Evolutionary conservation across 805 yeast genomes (phyloP), one percentile per base, ranked within the genome.

Genomic region (Ogataea chonburiensis): DNA sequence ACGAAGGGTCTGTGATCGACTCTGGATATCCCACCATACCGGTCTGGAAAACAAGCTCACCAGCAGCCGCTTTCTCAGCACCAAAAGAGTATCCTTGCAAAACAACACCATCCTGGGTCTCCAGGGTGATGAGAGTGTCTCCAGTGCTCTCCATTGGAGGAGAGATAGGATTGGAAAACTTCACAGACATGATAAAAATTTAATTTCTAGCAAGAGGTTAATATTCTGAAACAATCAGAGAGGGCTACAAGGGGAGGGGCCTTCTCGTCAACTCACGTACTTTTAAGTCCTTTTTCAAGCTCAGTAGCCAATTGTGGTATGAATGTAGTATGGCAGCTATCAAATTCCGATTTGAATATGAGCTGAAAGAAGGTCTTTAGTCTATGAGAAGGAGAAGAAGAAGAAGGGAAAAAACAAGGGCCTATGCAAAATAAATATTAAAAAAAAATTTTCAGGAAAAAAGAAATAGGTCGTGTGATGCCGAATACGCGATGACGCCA

Each of bases 21-120:
- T 93, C 98, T 26, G 98, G 98, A 64, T 93, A 93, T 45, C 98
- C 98, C 52, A 93, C 98, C 96, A 93, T 89, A 71, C 98, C 98
- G 46, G 98, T 93, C 68, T 94, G 98, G 79, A 93, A 93, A 43
- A 93, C 98, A 55, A 94, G 78, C 70, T 93, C 98, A 75, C 98
- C 98, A 39, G 98, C 94, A 39, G 80, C 78, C 17, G 95, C 63
- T 43, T 73, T 77, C 45, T 81, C 81, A 38, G 98, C 96, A 73
- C 98, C 98, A 56, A 93, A 93, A 14, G 98, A 91, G 70, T 84
- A 87, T 67, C 98, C 98, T 67, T 87, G 93, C 53, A 91, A 73
- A 40, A 81, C 77, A 46, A 79, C 64, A 51, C 96, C 96, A 62
- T 86, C 88, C 53, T 84, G 83, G 52, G 93, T 77, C 67, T 89